These are phyloP conservation scores for Forsythia suspensa DNA, from an alignment of 257 asterid genomes.

Conservation along the genomic window DNA sequence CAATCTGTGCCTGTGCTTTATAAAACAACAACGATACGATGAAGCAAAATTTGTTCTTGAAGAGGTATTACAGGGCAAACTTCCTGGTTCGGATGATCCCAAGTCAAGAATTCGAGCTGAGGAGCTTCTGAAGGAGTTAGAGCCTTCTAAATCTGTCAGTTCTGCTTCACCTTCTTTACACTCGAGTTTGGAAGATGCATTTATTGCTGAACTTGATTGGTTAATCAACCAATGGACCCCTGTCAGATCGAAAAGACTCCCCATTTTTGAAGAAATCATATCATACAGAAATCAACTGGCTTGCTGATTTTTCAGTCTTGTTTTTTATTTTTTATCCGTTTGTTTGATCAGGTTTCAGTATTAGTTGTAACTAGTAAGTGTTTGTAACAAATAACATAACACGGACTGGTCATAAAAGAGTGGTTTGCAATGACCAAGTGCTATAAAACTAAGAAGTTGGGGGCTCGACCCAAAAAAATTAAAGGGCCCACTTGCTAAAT, in stretches of 20 bases:
- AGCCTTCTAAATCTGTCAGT: conserved; percentile 23
- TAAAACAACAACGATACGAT: conserved; percentile 51
- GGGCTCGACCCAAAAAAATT: no score
- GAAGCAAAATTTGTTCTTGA: conserved; percentile 70
- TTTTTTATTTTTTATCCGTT: not conserved
- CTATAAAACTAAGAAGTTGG: no score
- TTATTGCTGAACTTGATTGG: conserved; percentile 65
- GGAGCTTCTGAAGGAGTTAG: conserved; percentile 60
- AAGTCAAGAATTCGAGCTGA: conserved; percentile 51
- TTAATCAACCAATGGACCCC: conserved; percentile 70
- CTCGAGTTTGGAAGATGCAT: conserved; percentile 50
- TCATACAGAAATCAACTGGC: conserved; percentile 80
- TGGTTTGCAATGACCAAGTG: no score
- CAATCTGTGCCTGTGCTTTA: conserved; percentile 66
- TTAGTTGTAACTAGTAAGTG: not conserved
- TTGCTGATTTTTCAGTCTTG: conserved; percentile 45
- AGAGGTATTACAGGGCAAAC: conserved; percentile 45
- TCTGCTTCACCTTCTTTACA: conserved; percentile 21
- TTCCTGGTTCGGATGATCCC: conserved; percentile 62
- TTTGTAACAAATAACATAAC: not conserved
- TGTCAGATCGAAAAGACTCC: conserved; percentile 69
- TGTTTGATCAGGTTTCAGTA: not conserved
- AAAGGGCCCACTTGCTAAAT: no score
- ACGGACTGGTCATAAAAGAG: no score
- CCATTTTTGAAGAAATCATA: conserved; percentile 85